Base-by-base conservation (phyloP, 371 early-diverging fungal genomes). In the Apophysomyces variabilis region DNA sequence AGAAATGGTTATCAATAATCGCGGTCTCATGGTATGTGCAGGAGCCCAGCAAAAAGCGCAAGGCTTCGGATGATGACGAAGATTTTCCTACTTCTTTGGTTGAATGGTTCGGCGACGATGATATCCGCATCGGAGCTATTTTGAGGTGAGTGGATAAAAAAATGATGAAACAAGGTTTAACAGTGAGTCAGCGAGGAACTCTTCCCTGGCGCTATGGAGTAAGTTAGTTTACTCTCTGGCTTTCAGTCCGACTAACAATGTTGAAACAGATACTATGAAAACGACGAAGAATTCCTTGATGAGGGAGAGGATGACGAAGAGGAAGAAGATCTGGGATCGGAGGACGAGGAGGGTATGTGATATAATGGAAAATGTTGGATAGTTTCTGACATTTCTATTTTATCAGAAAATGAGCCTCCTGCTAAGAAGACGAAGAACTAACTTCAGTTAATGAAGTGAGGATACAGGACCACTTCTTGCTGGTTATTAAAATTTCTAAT, bases 91-190 rank as follows among this genome's bases (percentile, higher is more conserved):
- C 62, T 21, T 79, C 81, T 13, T 79, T 87, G 67, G 66, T 85
- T 67, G 72, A 77, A 1, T 82, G 78, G 78, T 87, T 85, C 63
- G 61, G 47, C 6, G 76, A 82, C 44, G 83, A 83, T 1, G 76
- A 76, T 70, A 62, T 75, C 44, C 66, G 61, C 46, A n/a, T 76
- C 38, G 82, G 81, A 54, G 64, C 75, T 38, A 71, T 77, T 32
- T 58, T 74, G 6, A 63, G 56, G 64, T 72, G 67, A 38, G 66
- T 38, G 35, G 56, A 50, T 9, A 12, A 43, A 54, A 35, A 61
- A 26, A 26, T 26, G 16, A 38, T 18, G 14, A 12, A 41, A 50
- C 6, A 45, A 26, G 43, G n/a, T 5, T 50, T 61, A 65, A 43
- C 64, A 9, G 50, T 39, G 60, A 64, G 32, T 21, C 65, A 77